Evolutionary conservation across 2,329 filamentous ascomycete genomes (phyloP), one percentile per base, ranked within the genome.

Genomic region (Diaporthe helianthi): DNA sequence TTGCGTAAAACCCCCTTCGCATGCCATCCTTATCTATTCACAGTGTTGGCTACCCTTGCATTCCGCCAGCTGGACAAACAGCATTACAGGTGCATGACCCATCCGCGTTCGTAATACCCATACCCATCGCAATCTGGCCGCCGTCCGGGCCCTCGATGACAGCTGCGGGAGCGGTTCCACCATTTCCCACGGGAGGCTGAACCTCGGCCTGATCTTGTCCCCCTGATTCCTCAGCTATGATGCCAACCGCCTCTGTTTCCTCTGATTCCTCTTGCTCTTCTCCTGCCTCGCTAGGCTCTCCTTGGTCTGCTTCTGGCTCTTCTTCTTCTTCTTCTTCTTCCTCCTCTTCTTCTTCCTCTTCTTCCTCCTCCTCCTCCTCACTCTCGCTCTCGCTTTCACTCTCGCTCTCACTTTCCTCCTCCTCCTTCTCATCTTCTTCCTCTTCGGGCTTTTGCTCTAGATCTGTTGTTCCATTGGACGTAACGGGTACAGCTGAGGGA

Each of bases 31-130:
- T 29, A 17, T 2, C 10, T 4, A n/a, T 10, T 17, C 10, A 17
- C 1, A 12, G 22, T 19, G 19, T 9, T 10, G 55, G 26, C 26
- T 33, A 47, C 2, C 1, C 19, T 5, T 29, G 24, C 4, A 67
- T 41, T 10, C 53, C 60, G 1, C 65, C 65, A 4, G 44, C 65
- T 36, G 65, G 65, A 19, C 65, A 67, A 9, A 53, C 53, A 60
- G 26, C 65, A 15, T 67, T 17, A 53, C 65, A 67, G 7, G 54
- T 47, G 22, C 65, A 67, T 9, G 33, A 41, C 1, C 65, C 65
- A 4, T 67, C 65, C 15, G 41, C 53, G 17, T n/a, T 38, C 22
- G 19, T 13, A 17, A 49, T 31, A 17, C 65, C 65, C 53, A 31
- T 49, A 0, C 65, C 65, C 52, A 49, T 67, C 2, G 44, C 41